Evolutionary conservation across 2,329 filamentous ascomycete species (phyloP), one percentile per base, ranked within the genome.

Genomic region (Hortaea sp.): DNA sequence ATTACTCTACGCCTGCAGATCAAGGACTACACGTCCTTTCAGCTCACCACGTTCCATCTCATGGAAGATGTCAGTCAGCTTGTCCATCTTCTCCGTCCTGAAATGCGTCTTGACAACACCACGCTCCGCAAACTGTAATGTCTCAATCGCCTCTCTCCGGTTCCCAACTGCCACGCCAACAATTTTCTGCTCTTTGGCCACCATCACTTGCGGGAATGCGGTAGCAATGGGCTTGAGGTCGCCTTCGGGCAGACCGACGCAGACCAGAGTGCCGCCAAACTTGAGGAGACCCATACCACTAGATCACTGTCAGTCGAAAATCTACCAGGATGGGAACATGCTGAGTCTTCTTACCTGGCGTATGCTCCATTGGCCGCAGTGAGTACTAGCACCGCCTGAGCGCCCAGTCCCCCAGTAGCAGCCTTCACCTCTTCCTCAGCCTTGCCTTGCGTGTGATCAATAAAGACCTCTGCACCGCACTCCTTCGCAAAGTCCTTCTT

Each of bases 381-480:
- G 30, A 72, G 61, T 0, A 83, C 76, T 12, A 84, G 63, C 1
- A 78, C 79, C 1, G 77, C 76, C 49, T 78, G 73, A 0, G 77
- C 80, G 29, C 81, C 80, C 5, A 79, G 63, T 0, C 78, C 78
- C 3, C 69, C 72, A 0, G 79, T 78, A 1, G 78, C 62, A 32
- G 68, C 69, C 54, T 75, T 73, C 42, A 84, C 76, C 39, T 79
- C 74, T 28, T 71, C 69, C 5, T 68, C 69, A 5, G 79, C 67
- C 9, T 70, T 69, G 30, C 71, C 72, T 39, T 73, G 69, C 29
- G 78, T 76, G 48, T 84, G 69, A 50, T 82, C 78, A 48, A 85
- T 68, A 63, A 84, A 85, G 53, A 76, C 73, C 58, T 84, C 80
- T 0, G 80, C 80, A 6, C 81, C 81, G n/a, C 71, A 78, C 0